Base-by-base conservation (phyloP, 495 filamentous ascomycete genomes). In the Podospora fimiseda region DNA sequence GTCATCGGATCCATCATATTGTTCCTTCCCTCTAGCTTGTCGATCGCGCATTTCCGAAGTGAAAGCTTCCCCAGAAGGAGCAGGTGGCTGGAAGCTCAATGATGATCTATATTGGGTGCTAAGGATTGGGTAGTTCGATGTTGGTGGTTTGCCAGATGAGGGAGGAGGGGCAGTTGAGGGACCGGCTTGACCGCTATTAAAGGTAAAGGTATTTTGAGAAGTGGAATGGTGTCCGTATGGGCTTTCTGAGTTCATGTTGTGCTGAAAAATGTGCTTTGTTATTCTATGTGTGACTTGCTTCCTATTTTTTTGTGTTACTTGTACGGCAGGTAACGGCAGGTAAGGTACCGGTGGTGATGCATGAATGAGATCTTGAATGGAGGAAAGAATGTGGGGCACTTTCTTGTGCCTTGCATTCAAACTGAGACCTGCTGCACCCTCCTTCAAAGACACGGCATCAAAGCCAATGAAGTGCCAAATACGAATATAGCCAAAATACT, bases 1-100 rank as follows among this genome's bases (percentile, higher is more conserved):
- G 9, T 60, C 67, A 5, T 60, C 61, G 19, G 62, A 61, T 36
- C 44, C 49, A 16, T 62, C 58, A 62, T 75, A 77, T 1, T 74
- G 74, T 57, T 78, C 69, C 51, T 77, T 78, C 18, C 76, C 76
- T n/a, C 78, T 64, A 3, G 78, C 75, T 59, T 81, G 78, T 5
- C 70, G 68, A 56, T 79, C 74, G 49, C 72, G 70, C 75, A 76
- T 77, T 40, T 64, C 42, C 13, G 63, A 22, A 9, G 71, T 70
- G 61, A 74, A 70, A 21, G 23, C 9, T 36, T 53, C 48, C 39
- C 43, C 46, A 1, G 56, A 54, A 6, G 61, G 52, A 3, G 59
- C 60, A 3, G 21, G 22, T 27, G 42, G 23, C 16, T 19, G 18
- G 18, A 20, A 44, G 4, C n/a, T 44, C 5, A 49, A 19, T 11